Evolutionary conservation across 2,329 filamentous ascomycete genomes (phyloP), one percentile per base, ranked within the genome.

Genomic region (Bertia moriformis): DNA sequence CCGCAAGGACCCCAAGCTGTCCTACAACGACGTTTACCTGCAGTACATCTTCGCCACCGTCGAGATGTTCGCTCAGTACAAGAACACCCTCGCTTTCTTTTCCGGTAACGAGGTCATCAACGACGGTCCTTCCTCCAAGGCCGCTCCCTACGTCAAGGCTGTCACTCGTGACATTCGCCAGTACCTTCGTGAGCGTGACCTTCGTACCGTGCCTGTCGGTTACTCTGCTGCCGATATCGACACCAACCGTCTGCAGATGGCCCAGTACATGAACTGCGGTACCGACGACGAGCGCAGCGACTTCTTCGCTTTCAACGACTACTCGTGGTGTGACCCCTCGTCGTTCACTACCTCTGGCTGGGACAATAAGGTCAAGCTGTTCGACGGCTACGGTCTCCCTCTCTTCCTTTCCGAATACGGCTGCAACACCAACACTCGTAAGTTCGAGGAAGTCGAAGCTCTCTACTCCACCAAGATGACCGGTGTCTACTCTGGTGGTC

Each of bases 361-460:
- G 86, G 73, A 86, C 58, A 60, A 80, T 55, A 94, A 94, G 72
- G 87, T 93, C 44, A 71, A 83, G 67, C 85, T 82, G 64, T 93
- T 89, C 61, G 78, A 73, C 45, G 74, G 83, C 57, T 94, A 93
- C 58, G 85, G 85, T 50, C 67, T 94, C 40, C 85, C 88, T 42
- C 80, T 94, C 53, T 95, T 94, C 75, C 71, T 98, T 40, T 95
- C 88, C 38, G 91, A 96, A 61, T 96, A 83, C 56, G 91, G 91
- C 45, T 98, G 91, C 67, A 86, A 56, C 61, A 81, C 73, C 55
- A 87, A 84, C 67, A 73, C 66, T 43, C 88, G 89, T 50, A 66
- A 80, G 52, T 98, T 94, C 53, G 67, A 76, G 43, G 89, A 95
- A 64, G 63, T 95, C 39, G 60, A 61, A 37, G 69, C 88, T 36